Conservation (phyloP, 805 yeast species). For the Pichia nakasei region DNA sequence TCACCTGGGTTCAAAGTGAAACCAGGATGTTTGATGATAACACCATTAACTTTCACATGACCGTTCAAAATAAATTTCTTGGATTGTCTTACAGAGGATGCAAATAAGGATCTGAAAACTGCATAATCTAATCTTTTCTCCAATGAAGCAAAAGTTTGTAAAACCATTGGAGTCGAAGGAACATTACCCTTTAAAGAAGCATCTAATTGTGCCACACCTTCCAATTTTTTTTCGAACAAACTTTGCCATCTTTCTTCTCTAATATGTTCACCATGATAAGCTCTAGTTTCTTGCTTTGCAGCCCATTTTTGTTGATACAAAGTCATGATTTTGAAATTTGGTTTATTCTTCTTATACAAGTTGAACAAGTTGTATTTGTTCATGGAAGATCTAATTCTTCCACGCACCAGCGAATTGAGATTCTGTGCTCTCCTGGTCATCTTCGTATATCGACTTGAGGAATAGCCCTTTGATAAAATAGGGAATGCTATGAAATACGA, state of each 20-base stretch:
- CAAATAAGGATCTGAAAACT: conserved; percentile 84
- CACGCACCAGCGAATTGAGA: conserved; percentile 25
- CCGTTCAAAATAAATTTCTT: conserved; percentile 79
- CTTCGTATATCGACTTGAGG: no score
- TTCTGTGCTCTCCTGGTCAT: conserved; percentile 26
- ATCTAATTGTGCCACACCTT: conserved; percentile 84
- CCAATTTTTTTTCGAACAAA: conserved; percentile 58
- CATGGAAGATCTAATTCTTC: conserved; percentile 75
- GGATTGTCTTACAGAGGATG: conserved; percentile 89
- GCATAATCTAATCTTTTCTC: conserved; percentile 90
- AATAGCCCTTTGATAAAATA: no score
- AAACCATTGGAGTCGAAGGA: conserved; percentile 63
- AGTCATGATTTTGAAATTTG: conserved; percentile 49
- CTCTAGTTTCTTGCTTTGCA: conserved; percentile 85
- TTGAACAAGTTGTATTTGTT: conserved; percentile 89
- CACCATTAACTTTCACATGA: conserved; percentile 79
- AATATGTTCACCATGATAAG: conserved; percentile 91
- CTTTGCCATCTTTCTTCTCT: conserved; percentile 78
- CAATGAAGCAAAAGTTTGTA: conserved; percentile 82
- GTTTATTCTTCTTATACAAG: conserved; percentile 60
- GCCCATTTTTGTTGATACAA: conserved; percentile 87
- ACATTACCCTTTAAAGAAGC: conserved; percentile 60
- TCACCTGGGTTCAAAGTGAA: conserved; percentile 79
- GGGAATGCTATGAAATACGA: no score
- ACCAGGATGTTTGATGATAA: conserved; percentile 67